phyloP scores from a whole-genome alignment of 2,329 filamentous ascomycete genomes.

The Hymenoscyphus linearis region DNA sequence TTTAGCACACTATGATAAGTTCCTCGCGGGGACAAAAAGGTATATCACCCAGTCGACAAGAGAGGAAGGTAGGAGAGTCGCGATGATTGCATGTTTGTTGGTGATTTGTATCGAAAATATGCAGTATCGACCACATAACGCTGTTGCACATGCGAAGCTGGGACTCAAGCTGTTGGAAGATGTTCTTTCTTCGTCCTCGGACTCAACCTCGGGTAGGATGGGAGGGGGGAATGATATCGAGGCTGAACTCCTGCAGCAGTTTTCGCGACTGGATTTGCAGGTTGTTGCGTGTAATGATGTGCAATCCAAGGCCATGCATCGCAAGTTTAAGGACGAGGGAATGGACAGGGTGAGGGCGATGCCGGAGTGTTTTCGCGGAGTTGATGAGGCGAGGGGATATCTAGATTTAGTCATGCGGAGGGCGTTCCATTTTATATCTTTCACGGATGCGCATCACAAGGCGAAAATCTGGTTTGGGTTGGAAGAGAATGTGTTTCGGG shows the following conservation, averaged over 20 bases:
- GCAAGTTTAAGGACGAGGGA: constrained; percentile 16
- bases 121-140: constrained; percentile 16
- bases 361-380: constrained; percentile 14
- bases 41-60: constrained; percentile 8
- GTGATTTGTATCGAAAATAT: constrained; percentile 26
- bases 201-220: background rate
- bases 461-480: constrained; percentile 5
- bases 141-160: constrained; percentile 14
- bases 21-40: constrained; percentile 14
- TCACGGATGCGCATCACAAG: constrained; percentile 5
- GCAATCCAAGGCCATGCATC: constrained; percentile 12
- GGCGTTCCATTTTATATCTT: constrained; percentile 20
- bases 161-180: constrained; percentile 18
- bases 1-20: constrained; percentile 18
- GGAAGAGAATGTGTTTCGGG: background rate
- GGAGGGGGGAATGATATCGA: constrained; percentile 15
- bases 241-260: constrained; percentile 23
- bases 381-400: constrained; percentile 17
- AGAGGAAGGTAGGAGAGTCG: constrained; percentile 14
- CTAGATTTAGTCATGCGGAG: constrained; percentile 21
- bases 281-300: constrained; percentile 14
- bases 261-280: constrained; percentile 20
- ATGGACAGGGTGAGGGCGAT: constrained; percentile 13
- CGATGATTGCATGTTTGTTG: constrained; percentile 22
- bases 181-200: too few relatives aligned